These are phyloP conservation scores for Gynostemma pentaphyllum DNA, from an alignment of 306 rosid genomes.

Conservation along the genomic window DNA sequence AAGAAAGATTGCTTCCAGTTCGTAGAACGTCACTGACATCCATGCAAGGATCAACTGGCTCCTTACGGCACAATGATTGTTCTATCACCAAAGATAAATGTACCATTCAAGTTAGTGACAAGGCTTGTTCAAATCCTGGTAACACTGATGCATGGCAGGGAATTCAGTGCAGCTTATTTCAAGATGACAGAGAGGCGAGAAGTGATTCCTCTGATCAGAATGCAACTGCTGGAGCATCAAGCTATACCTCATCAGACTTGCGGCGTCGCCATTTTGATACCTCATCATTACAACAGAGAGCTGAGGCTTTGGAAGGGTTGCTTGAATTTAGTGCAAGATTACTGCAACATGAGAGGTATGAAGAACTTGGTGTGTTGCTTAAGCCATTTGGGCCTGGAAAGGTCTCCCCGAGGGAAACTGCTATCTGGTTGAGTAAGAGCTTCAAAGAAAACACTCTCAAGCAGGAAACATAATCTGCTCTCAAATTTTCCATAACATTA, in stretches of 20 bases:
- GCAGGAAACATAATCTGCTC: conserved; percentile 32
- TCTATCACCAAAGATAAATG: conserved; percentile 90
- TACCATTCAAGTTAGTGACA: conserved; percentile 51
- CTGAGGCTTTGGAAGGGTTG: conserved; percentile 97
- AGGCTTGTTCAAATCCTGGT: conserved; percentile 34
- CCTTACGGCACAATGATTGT: conserved; percentile 35
- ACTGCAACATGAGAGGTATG: conserved; percentile 77
- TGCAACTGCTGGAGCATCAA: conserved; percentile 94
- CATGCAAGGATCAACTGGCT: conserved; percentile 42
- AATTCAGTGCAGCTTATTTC: conserved; percentile 43
- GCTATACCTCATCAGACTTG: conserved; percentile 65
- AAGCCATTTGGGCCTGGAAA: conserved; percentile 96
- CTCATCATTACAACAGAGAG: conserved; percentile 69
- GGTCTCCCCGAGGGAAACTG: conserved; percentile 97
- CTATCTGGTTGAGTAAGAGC: conserved; percentile 97
- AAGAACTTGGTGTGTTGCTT: conserved; percentile 88
- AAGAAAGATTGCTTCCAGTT: conserved; percentile 37
- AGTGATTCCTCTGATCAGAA: conserved; percentile 74
- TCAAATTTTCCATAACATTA: conserved; percentile 18
- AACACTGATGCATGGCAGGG: conserved; percentile 51
- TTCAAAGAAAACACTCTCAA: conserved; percentile 58
- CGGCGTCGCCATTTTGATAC: conserved; percentile 61
- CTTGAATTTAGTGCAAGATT: conserved; percentile 96
- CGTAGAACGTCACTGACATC: conserved; percentile 31
- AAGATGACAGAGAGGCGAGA: conserved; percentile 31